Evolutionary conservation across 495 filamentous ascomycete species (phyloP), one percentile per base, ranked within the genome.

Genomic region (Trichoderma orchidacearum): DNA sequence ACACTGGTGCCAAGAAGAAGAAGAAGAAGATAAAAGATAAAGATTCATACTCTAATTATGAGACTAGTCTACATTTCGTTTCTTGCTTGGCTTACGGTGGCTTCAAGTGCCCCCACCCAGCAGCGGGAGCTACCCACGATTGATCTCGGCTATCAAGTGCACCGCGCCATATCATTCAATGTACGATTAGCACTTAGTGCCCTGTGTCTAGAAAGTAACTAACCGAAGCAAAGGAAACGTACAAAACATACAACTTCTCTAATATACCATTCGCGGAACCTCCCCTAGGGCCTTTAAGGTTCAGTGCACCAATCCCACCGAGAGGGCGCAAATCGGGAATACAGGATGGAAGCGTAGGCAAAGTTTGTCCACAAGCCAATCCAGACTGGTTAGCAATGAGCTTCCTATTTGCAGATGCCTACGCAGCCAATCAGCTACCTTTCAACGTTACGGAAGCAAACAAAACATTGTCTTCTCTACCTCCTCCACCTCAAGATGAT

Each of bases 241-340:
- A 28, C 18, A 28, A 50, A 11, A 7, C 36, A 15, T 58, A 48
- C 34, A 54, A 31, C 35, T 58, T 32, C 31, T 30, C 31, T 32
- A 58, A 58, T 34, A 54, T 58, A 18, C 57, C 51, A 11, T 58
- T 30, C 17, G 57, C 51, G 17, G 51, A 58, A 12, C 51, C 57
- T 11, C 57, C 57, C 3, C 30, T 51, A n/a, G 56, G 56, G 8
- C 12, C 51, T 29, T 30, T 58, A 3, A 13, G 56, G 23, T 58
- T 51, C 13, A 28, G 25, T 9, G 35, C 35, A 7, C 38, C 55
- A 5, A n/a, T 53, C 18, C 27, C 51, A 7, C 28, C 30, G 9
- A 30, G 5, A 17, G 30, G 28, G 7, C 28, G 28, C 27, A 53
- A 53, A 8, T 32, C 28, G 28, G 30, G 15, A 5, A 23, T 53